A percentile compares a stretch with the other conserved stretches of the same genome.
phyloP scores from a whole-genome alignment of 352 stramenopile genomes.

The Plasmopara muralis region DNA sequence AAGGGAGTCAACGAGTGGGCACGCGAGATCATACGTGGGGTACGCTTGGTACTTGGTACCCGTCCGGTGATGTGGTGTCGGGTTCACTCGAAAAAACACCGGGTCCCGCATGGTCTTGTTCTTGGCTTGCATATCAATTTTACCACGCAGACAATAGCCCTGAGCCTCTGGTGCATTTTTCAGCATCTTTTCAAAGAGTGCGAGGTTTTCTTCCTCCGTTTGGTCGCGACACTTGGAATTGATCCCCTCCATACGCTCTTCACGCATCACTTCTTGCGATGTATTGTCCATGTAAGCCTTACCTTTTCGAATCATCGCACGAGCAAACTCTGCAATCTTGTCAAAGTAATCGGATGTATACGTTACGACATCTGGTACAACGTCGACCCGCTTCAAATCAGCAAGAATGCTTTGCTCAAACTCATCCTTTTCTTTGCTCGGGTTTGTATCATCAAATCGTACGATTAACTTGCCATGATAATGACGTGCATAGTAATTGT shows the following conservation, averaged over 20 bases:
- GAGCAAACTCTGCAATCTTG: constrained; percentile 91
- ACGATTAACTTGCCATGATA: constrained; percentile 98
- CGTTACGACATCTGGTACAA: constrained; percentile 50
- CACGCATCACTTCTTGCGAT: constrained; percentile 96
- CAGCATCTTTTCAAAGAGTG: constrained; percentile 96
- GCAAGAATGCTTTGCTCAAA: constrained; percentile 95
- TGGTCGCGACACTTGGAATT: constrained; percentile 90
- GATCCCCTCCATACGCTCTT: constrained; percentile 92
- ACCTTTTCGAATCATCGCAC: constrained; percentile 93
- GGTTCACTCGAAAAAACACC: constrained; percentile 34
- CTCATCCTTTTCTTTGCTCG: constrained; percentile 99
- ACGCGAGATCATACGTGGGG: constrained; percentile 99
- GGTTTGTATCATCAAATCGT: constrained; percentile 99
- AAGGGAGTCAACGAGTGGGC: constrained; percentile 98
- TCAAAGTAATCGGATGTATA: constrained; percentile 99
- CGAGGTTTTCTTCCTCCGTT: constrained; percentile 70
- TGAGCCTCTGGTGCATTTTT: constrained; percentile 79
- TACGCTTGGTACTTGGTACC: constrained; percentile 98
- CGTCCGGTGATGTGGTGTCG: constrained; percentile 83
- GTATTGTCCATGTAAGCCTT: constrained; percentile 97
- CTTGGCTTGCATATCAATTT: constrained; percentile 93
- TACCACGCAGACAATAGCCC: constrained; percentile 84
- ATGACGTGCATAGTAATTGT: constrained; percentile 98
- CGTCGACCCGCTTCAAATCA: constrained; percentile 52
- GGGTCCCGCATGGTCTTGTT: constrained; percentile 54